Evolutionary conservation across 1,284 basidiomycete genomes (phyloP).

Genomic region (Trametes versicolor): DNA sequence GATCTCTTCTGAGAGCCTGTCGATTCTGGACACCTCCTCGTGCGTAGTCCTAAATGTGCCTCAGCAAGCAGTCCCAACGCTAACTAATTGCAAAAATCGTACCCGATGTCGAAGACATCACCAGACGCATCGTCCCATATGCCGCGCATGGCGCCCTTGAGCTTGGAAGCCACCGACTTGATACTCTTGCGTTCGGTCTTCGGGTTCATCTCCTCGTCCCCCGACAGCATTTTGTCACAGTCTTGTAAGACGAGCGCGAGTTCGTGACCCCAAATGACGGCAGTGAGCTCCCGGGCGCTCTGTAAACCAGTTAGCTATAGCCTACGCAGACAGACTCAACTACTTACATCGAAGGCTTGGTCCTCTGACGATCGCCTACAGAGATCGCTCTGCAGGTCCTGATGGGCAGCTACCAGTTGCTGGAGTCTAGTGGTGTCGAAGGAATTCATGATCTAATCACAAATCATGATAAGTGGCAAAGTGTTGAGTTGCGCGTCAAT

Average conservation of each 20-base stretch:
- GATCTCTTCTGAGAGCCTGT: constrained; percentile 78
- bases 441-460: constrained; percentile 63
- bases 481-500: neutral
- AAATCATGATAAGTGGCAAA: constrained; percentile 16
- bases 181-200: constrained; percentile 48
- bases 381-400: constrained; percentile 70
- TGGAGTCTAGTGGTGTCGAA: constrained; percentile 63
- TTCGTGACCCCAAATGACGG: constrained; percentile 80
- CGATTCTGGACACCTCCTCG: constrained; percentile 72
- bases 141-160: constrained; percentile 68
- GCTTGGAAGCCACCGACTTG: constrained; percentile 57
- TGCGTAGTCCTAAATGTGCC: constrained; percentile 56
- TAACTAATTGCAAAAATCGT: constrained; percentile 33
- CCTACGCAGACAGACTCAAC: neutral
- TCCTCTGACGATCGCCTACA: constrained; percentile 77
- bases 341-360: constrained; percentile 77
- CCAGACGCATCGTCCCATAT: constrained; percentile 73
- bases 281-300: constrained; percentile 82
- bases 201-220: constrained; percentile 39
- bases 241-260: constrained; percentile 69
- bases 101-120: constrained; percentile 85
- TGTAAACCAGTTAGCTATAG: constrained; percentile 42
- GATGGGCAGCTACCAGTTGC: constrained; percentile 66
- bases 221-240: constrained; percentile 54
- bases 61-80: neutral